Evolutionary conservation across 495 filamentous ascomycete genomes (phyloP).

Genomic region (Pyrenula aspistea): DNA sequence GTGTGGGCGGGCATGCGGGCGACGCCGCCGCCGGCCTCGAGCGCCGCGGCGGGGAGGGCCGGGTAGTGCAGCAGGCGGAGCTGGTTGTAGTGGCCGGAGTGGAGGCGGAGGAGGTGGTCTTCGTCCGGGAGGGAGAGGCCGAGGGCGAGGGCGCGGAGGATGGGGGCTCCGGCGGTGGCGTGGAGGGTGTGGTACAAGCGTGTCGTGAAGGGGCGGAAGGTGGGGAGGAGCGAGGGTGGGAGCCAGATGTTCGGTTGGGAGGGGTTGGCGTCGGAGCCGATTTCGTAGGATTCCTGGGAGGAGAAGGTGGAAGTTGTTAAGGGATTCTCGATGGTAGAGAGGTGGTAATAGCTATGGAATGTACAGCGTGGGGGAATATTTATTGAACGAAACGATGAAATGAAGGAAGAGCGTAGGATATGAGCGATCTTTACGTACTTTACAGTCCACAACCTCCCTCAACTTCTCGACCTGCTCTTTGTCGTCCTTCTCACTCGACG

Average conservation of each 20-base stretch:
- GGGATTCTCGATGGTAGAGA: not conserved
- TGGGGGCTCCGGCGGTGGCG: constrained; percentile 22
- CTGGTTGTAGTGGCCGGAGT: constrained; percentile 48
- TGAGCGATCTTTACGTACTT: constrained; percentile 20
- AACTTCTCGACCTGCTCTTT: constrained; percentile 17
- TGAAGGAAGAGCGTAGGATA: not conserved
- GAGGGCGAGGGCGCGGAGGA: constrained; percentile 41
- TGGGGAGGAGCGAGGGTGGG: constrained; percentile 42
- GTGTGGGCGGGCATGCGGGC: constrained; percentile 43
- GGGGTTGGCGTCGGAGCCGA: constrained; percentile 43
- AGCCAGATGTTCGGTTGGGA: constrained; percentile 55
- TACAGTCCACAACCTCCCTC: constrained; percentile 24
- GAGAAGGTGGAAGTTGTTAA: not conserved
- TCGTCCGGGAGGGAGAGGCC: constrained; percentile 35
- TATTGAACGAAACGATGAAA: not conserved
- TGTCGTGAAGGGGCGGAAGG: constrained; percentile 46
- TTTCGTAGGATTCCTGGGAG: constrained; percentile 52
- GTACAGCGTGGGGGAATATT: not conserved
- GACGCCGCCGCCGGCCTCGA: constrained; percentile 27
- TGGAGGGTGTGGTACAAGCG: constrained; percentile 44
- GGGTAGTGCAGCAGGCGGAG: constrained; percentile 57
- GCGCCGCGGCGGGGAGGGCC: constrained; percentile 32
- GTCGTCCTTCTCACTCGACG: constrained; percentile 33
- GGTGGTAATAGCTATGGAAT: not conserved
- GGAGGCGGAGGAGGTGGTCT: constrained; percentile 37